phyloP scores from a whole-genome alignment of 164 flowering plant genomes.

The Vitis amurensis region DNA sequence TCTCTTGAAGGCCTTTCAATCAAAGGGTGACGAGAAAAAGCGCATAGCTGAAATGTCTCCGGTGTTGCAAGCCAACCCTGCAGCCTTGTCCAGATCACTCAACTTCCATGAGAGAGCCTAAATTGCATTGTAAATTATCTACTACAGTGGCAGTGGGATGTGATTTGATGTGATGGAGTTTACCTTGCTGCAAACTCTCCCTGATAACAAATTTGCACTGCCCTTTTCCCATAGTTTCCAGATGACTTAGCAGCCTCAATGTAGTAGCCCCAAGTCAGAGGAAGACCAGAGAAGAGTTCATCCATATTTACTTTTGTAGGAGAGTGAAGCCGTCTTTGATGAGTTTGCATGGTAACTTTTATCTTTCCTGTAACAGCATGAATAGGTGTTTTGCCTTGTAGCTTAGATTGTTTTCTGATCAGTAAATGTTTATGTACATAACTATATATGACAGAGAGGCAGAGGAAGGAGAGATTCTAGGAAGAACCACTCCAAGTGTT shows the following conservation, averaged over 20 bases:
- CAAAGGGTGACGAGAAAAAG: conserved; percentile 18
- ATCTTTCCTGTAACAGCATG: not conserved
- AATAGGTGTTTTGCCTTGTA: conserved; percentile 6
- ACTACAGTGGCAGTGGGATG: not conserved
- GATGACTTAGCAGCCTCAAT: not conserved
- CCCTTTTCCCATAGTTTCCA: too few species aligned
- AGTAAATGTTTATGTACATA: conserved; percentile 1
- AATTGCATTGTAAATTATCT: not conserved
- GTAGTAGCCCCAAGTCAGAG: not conserved
- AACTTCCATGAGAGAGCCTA: conserved; percentile 46
- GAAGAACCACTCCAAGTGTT: not conserved
- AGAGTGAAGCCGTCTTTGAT: not conserved
- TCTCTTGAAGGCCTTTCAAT: conserved; percentile 29
- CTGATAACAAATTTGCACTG: not conserved
- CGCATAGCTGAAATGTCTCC: conserved; percentile 18
- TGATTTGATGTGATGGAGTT: not conserved
- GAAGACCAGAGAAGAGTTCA: not conserved
- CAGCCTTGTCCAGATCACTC: conserved; percentile 53
- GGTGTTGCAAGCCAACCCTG: conserved; percentile 55
- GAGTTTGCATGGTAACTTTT: not conserved
- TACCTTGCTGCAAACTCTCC: not conserved
- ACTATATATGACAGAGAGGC: not conserved
- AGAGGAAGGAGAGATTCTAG: not conserved
- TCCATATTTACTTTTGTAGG: not conserved
- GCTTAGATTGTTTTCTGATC: not conserved